A percentile compares a stretch with the other conserved stretches of the same genome.
Conservation (phyloP, 805 yeast species). For the Ogataea paradorogensis region DNA sequence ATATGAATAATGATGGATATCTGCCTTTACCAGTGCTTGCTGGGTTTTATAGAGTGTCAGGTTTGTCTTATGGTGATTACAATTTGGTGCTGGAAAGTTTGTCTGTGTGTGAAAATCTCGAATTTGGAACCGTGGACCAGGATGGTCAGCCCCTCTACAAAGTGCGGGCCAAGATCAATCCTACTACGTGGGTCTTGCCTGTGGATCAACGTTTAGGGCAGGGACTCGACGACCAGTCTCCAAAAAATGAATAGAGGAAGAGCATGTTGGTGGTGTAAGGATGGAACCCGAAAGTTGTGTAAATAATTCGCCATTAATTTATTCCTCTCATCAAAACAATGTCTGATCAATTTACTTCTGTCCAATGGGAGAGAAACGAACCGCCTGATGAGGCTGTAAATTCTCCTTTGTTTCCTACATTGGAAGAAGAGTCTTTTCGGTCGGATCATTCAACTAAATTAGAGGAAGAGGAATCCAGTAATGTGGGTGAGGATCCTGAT, state of each 20-base stretch:
- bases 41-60: slow-evolving; percentile 71
- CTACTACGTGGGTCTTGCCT: slow-evolving; percentile 69
- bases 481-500: slow-evolving; percentile 7
- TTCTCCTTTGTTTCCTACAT: not conserved
- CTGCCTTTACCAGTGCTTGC: slow-evolving; percentile 61
- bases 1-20: slow-evolving; percentile 77
- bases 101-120: slow-evolving; percentile 45
- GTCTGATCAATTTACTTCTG: slow-evolving; percentile 53
- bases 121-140: slow-evolving; percentile 37
- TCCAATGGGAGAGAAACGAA: slow-evolving; percentile 55
- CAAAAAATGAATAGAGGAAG: slow-evolving; percentile 10
- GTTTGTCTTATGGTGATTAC: slow-evolving; percentile 55
- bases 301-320: slow-evolving; percentile 12
- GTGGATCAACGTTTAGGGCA: slow-evolving; percentile 42
- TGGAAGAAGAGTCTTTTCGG: slow-evolving; percentile 1
- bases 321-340: slow-evolving; percentile 14
- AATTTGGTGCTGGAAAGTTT: slow-evolving; percentile 54
- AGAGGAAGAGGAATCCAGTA: slow-evolving; percentile 1
- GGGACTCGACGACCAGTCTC: slow-evolving; percentile 38
- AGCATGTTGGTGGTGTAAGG: slow-evolving; percentile 8
- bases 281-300: slow-evolving; percentile 6
- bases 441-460: not conserved
- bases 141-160: slow-evolving; percentile 41
- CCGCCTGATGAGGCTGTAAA: not conserved
- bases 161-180: slow-evolving; percentile 58